Base-by-base conservation (phyloP, 768 basidiomycete genomes). In the Leccinum arenicola region DNA sequence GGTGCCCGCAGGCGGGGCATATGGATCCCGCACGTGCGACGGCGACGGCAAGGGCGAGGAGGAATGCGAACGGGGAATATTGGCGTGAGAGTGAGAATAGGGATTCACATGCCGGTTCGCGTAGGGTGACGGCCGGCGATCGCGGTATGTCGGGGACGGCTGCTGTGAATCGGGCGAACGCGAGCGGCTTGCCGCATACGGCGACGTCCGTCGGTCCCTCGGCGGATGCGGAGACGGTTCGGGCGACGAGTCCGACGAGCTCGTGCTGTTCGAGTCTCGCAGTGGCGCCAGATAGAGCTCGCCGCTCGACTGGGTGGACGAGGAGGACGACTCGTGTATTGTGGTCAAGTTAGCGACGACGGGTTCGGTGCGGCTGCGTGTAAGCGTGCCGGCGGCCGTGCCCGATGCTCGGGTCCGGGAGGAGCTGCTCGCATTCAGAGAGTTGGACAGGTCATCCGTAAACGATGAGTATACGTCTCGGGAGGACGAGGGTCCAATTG, bases 321-420 rank as follows among this genome's bases (percentile, higher is more conserved):
- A 57, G 8, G 66, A n/a, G 10, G 40, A 58, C 43, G 40, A 58
- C 38, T 73, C 72, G 21, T 52, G 72, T 27, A 73, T 73, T 43
- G 72, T 73, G 12, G 65, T 56, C 33, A 73, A 56, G 45, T 67
- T 65, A 5, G 61, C 48, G 4, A 74, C 2, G n/a, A 60, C 29
- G 2, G 72, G 73, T 33, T 73, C 72, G 1, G 72, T 73, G 43
- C 71, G 72, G 49, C 66, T 73, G 14, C 72, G 71, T 10, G 56
- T 55, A 31, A 73, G 65, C 1, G 63, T 43, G 36, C 43, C 36
- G 4, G 56, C 50, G 5, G 55, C 7, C 14, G 25, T 38, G 11
- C 38, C 60, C 1, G 58, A 55, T 31, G 64, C 7, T 33, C 72
- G 61, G 14, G 64, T 14, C 1, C 64, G 57, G 8, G 69, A 58